These are phyloP conservation scores for Cordyceps cicadae DNA, from an alignment of 2,329 filamentous ascomycete species.

Conservation along the genomic window DNA sequence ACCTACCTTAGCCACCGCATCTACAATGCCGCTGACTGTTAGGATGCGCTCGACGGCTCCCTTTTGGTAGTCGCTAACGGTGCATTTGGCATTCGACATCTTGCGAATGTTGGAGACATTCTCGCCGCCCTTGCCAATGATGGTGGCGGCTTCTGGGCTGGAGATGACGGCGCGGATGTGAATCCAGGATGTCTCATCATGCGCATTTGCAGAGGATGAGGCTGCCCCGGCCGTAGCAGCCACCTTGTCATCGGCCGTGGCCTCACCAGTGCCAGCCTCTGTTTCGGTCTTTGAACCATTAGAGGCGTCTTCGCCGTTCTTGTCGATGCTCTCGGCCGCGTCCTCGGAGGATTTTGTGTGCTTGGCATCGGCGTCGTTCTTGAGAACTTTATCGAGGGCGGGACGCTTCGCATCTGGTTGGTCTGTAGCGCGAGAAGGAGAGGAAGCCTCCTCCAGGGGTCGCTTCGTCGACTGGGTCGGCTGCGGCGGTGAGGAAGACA, in stretches of 20 bases:
- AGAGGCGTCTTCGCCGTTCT: constrained; percentile 41
- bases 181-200: constrained; percentile 94
- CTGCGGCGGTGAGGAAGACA: constrained; percentile 63
- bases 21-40: constrained; percentile 92
- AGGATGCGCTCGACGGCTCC: constrained; percentile 95
- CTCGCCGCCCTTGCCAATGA: constrained; percentile 97
- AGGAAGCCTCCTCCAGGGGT: constrained; percentile 93
- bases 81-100: constrained; percentile 94
- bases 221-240: constrained; percentile 29
- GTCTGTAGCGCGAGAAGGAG: constrained; percentile 81
- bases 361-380: constrained; percentile 51
- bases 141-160: constrained; percentile 91
- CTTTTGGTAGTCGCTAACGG: constrained; percentile 95
- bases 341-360: constrained; percentile 28
- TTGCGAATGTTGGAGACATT: constrained; percentile 96
- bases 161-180: constrained; percentile 96
- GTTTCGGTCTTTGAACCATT: constrained; percentile 48
- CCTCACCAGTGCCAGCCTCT: constrained; percentile 50
- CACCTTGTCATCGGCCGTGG: constrained; percentile 43
- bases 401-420: constrained; percentile 96
- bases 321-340: constrained; percentile 33
- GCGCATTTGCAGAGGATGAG: constrained; percentile 39
- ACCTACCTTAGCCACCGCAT: constrained; percentile 88
- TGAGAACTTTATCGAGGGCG: constrained; percentile 84
- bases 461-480: constrained; percentile 74